Base-by-base conservation (phyloP, 2,329 filamentous ascomycete species). In the Ceratocystis harringtonii region DNA sequence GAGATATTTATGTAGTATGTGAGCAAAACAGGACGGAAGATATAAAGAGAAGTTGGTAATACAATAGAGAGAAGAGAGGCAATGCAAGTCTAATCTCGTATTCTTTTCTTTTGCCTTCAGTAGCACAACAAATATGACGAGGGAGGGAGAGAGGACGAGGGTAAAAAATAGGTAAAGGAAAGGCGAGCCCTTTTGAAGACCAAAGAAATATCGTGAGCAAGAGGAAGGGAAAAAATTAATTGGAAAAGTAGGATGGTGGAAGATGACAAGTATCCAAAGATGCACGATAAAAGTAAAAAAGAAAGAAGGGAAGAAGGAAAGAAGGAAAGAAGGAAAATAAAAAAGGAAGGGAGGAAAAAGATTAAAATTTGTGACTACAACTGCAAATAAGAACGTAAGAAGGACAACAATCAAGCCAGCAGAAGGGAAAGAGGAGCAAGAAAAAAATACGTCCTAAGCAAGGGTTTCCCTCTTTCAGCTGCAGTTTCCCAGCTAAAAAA, bases 211-310 rank as follows among this genome's bases (percentile, higher is more conserved):
- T 50, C 45, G 45, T 50, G 45, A 50, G n/a, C 32, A 36, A 36
- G 32, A 36, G 10, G 32, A 36, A 36, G 8, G 32, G 8, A 2
- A 36, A 36, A 36, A 36, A 36, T 12, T 12, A 12, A 36, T 19
- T 19, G 45, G 45, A 0, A n/a, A 22, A 19, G n/a, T 50, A 19
- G 45, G 45, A 50, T n/a, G 17, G n/a, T 10, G 25, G 28, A 57
- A 57, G 52, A 57, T 57, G 52, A 57, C 52, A 57, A 57, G 52
- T 57, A 57, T 57, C 28, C 52, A n/a, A 30, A 5, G 52, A 15
- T 15, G 52, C 52, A 22, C 25, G 25, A 57, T 57, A 5, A 28
- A 57, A 12, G 22, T n/a, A 4, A 52, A 28, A 32, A n/a, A 22
- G 19, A 17, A n/a, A 12, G 22, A 12, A 30, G 30, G 52, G 22